Percentiles rank a stretch among this genome's conserved stretches.
Conservation (phyloP, 1,284 basidiomycete species). For the Naganishia liquefaciens region DNA sequence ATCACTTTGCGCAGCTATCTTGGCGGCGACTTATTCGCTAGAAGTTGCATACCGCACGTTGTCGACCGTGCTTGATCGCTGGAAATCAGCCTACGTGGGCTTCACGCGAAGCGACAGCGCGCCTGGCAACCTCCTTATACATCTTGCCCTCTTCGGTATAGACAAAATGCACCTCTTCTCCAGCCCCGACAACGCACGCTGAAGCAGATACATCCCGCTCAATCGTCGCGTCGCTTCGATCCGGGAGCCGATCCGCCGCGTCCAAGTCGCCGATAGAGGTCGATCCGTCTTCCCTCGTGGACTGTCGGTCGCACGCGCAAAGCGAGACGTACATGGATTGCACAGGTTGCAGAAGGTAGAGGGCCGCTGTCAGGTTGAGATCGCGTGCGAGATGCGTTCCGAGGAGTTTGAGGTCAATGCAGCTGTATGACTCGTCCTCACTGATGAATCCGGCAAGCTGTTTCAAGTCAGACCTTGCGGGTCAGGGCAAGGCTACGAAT, state of each 20-base stretch:
- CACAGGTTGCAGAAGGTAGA: constrained; percentile 8
- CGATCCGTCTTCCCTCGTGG: background rate
- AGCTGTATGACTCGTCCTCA: constrained; percentile 6
- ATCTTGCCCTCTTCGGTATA: background rate
- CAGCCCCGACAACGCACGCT: background rate
- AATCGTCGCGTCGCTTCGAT: too few relatives aligned
- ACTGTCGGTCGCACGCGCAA: background rate
- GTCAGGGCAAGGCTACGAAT: too few relatives aligned
- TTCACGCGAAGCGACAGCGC: too few relatives aligned
- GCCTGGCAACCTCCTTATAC: background rate
- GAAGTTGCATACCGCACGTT: too few relatives aligned
- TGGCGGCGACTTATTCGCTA: too few relatives aligned
- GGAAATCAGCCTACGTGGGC: too few relatives aligned
- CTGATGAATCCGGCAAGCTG: constrained; percentile 4
- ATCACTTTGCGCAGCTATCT: background rate
- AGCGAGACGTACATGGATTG: constrained; percentile 8
- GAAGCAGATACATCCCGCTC: background rate
- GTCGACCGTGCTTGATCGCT: too few relatives aligned
- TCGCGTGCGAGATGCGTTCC: constrained; percentile 1
- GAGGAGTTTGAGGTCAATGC: constrained; percentile 4
- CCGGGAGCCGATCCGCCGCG: background rate
- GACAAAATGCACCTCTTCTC: background rate
- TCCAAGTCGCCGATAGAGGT: background rate
- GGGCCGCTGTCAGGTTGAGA: constrained; percentile 13
- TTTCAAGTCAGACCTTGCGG: background rate